A percentile compares a stretch with the other conserved stretches of the same genome.
Conservation (phyloP, 2,329 filamentous ascomycete species). For the Cercospora zeina region DNA sequence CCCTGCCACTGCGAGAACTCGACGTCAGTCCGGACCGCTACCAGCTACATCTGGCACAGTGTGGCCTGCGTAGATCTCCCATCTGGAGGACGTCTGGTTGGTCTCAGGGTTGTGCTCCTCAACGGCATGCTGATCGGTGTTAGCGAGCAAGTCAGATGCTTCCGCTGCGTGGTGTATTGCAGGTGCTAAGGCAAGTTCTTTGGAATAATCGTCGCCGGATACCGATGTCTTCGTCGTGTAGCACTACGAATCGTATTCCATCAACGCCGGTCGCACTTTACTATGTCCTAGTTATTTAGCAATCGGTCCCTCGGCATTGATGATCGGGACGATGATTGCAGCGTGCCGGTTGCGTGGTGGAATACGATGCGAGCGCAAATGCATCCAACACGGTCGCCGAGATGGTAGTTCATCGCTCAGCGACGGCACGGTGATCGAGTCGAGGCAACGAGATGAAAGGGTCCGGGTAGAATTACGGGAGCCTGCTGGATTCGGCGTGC, state of each 20-base stretch:
- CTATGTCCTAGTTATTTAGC: no score
- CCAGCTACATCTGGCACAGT: not conserved
- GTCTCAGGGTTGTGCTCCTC: not conserved
- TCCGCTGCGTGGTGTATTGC: not conserved
- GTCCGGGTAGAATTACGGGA: not conserved
- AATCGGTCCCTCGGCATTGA: no score
- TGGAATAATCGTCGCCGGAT: not conserved
- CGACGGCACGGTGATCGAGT: slow-evolving; percentile 2
- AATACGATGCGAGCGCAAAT: not conserved
- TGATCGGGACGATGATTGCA: not conserved
- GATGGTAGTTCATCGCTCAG: not conserved
- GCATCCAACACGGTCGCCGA: not conserved
- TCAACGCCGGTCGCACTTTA: no score
- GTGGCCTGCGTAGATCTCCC: not conserved
- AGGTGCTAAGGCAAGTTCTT: not conserved
- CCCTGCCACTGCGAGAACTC: not conserved
- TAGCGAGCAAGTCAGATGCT: not conserved
- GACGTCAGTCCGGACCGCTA: slow-evolving; percentile 2
- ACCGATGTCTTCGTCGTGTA: not conserved
- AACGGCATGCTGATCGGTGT: not conserved
- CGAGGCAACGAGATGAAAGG: not conserved
- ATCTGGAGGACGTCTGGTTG: not conserved
- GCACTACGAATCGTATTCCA: no score
- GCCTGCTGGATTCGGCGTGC: slow-evolving; percentile 1
- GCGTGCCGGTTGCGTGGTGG: not conserved